phyloP scores from a whole-genome alignment of 106 monocot species.

The Allium cepa region DNA sequence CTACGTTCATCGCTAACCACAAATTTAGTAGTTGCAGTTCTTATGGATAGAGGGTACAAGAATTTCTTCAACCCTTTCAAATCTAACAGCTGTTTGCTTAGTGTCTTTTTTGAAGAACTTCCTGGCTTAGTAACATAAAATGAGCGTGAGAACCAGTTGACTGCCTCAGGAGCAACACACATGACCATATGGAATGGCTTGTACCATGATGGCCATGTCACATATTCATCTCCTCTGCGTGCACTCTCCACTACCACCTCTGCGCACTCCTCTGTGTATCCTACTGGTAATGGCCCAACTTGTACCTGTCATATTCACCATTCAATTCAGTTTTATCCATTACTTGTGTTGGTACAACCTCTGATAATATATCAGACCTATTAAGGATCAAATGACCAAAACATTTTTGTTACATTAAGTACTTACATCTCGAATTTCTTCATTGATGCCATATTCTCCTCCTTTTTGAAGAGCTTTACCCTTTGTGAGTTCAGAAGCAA shows the following conservation, averaged over 20 bases:
- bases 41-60: slow-evolving; percentile 60
- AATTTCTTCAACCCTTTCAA: slow-evolving; percentile 43
- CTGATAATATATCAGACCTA: not conserved
- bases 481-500: slow-evolving; percentile 69
- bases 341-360: not conserved
- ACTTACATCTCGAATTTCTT: slow-evolving; percentile 57
- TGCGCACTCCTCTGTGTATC: slow-evolving; percentile 28
- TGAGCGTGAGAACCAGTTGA: slow-evolving; percentile 33
- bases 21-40: slow-evolving; percentile 4
- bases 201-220: slow-evolving; percentile 75
- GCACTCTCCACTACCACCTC: slow-evolving; percentile 44
- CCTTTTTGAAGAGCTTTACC: slow-evolving; percentile 59
- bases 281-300: slow-evolving; percentile 54
- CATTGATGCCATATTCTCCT: slow-evolving; percentile 36
- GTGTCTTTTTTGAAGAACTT: slow-evolving; percentile 15
- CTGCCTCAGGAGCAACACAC: slow-evolving; percentile 52
- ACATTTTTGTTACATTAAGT: not conserved
- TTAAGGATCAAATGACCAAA: not conserved
- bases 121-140: slow-evolving; percentile 33
- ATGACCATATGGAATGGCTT: slow-evolving; percentile 28
- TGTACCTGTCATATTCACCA: slow-evolving; percentile 31
- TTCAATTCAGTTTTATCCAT: not conserved
- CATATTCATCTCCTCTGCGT: slow-evolving; percentile 49
- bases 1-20: not conserved
- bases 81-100: slow-evolving; percentile 53